Conservation (phyloP, 2,329 filamentous ascomycete genomes). For the Elsinoe necatrix region DNA sequence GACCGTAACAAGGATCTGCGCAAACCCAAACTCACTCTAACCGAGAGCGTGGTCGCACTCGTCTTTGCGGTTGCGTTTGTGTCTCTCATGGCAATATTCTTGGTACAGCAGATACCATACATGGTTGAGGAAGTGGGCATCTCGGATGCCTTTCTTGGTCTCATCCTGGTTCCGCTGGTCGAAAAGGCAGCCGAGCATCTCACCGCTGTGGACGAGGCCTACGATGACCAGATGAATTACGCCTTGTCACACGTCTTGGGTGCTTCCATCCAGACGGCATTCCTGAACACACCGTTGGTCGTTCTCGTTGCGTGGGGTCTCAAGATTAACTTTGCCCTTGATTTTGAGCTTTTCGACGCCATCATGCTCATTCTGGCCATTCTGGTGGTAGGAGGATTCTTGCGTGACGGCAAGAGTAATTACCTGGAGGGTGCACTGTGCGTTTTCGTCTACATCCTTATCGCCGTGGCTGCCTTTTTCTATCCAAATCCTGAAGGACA, state of each 20-base stretch:
- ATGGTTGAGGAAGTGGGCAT: slow-evolving; percentile 44
- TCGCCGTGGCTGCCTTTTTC: slow-evolving; percentile 53
- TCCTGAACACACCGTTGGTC: slow-evolving; percentile 77
- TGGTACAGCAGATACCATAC: slow-evolving; percentile 65
- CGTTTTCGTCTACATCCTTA: slow-evolving; percentile 59
- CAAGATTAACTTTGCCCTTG: slow-evolving; percentile 60
- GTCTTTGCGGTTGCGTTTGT: slow-evolving; percentile 59
- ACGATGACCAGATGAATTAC: slow-evolving; percentile 68
- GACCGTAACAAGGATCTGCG: slow-evolving; percentile 52
- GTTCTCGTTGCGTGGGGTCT: slow-evolving; percentile 79
- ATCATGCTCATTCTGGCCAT: slow-evolving; percentile 74
- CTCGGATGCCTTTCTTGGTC: slow-evolving; percentile 53
- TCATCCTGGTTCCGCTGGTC: slow-evolving; percentile 72
- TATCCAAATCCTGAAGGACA: slow-evolving; percentile 37
- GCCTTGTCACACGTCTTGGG: slow-evolving; percentile 79
- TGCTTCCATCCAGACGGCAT: slow-evolving; percentile 78
- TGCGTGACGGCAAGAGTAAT: slow-evolving; percentile 81
- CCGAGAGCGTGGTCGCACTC: slow-evolving; percentile 61
- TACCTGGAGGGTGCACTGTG: slow-evolving; percentile 81
- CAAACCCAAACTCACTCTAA: slow-evolving; percentile 64
- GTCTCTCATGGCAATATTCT: slow-evolving; percentile 62
- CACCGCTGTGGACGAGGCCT: slow-evolving; percentile 76
- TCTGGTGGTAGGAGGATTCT: slow-evolving; percentile 76
- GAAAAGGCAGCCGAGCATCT: slow-evolving; percentile 82
- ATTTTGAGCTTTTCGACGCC: slow-evolving; percentile 83